These are phyloP conservation scores for Crucibulum laeve DNA, from an alignment of 768 basidiomycete genomes.

Conservation along the genomic window DNA sequence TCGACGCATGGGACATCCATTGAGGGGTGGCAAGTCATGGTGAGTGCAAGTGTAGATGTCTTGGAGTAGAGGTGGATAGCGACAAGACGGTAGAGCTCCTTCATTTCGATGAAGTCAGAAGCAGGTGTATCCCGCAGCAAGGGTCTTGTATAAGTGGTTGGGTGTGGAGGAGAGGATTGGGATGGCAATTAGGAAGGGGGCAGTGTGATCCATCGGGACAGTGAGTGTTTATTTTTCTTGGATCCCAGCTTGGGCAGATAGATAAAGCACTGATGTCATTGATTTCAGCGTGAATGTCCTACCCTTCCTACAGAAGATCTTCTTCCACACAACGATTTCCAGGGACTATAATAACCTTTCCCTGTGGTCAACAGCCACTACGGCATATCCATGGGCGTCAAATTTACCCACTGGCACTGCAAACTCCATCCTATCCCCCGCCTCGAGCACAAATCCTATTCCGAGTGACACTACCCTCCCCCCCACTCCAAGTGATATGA, in stretches of 20 bases:
- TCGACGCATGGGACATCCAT: constrained; percentile 1
- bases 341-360: constrained; percentile 9
- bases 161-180: constrained; percentile 8
- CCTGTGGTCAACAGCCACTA: constrained; percentile 5
- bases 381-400: constrained; percentile 6
- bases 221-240: constrained; percentile 6
- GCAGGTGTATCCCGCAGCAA: constrained; percentile 11
- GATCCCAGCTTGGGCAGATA: neutral
- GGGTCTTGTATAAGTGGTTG: constrained; percentile 9
- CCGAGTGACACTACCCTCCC: no score
- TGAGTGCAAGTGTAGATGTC: constrained; percentile 9
- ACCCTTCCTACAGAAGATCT: constrained; percentile 10
- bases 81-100: constrained; percentile 6
- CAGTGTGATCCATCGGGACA: constrained; percentile 10
- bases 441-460: no score
- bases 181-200: constrained; percentile 8
- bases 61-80: constrained; percentile 14
- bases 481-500: no score
- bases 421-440: no score
- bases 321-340: constrained; percentile 9
- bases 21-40: constrained; percentile 9
- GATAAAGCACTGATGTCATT: neutral
- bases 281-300: constrained; percentile 10
- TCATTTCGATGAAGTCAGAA: constrained; percentile 13
- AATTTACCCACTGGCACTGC: no score